phyloP scores from a whole-genome alignment of 257 asterid genomes.

The Solanum paucissectum region DNA sequence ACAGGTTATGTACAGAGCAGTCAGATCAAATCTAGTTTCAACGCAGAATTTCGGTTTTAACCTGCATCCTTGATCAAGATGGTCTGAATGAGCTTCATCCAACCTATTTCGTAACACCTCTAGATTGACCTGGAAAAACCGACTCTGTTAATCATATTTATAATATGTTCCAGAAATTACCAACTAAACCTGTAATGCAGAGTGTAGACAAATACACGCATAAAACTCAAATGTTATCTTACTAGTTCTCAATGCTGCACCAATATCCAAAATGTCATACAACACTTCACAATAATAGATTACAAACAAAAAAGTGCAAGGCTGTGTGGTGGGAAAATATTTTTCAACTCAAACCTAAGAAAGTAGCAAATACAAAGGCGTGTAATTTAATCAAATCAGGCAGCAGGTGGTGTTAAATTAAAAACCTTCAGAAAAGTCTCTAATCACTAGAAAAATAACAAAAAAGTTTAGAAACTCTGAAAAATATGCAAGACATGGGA shows the following conservation, averaged over 20 bases:
- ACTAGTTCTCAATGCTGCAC: neutral
- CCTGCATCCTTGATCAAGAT: slow-evolving; percentile 76
- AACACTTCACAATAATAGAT: neutral
- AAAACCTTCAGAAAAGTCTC: neutral
- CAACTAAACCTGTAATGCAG: neutral
- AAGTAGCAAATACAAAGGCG: neutral
- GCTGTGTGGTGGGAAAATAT: neutral
- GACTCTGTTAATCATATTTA: neutral
- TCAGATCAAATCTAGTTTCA: slow-evolving; percentile 54
- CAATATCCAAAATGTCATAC: neutral
- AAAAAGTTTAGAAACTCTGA: neutral
- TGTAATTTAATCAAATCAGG: neutral
- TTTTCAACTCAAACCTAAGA: neutral
- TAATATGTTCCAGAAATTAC: neutral
- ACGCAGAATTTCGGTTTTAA: slow-evolving; percentile 55
- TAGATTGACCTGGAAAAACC: slow-evolving; percentile 44
- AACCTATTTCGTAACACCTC: slow-evolving; percentile 42
- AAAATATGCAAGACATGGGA: neutral
- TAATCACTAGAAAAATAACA: neutral
- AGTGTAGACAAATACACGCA: neutral
- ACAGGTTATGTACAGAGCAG: slow-evolving; percentile 74
- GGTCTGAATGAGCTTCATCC: slow-evolving; percentile 78
- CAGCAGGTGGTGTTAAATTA: neutral
- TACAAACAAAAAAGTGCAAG: neutral
- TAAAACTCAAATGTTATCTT: neutral